phyloP scores from a whole-genome alignment of 805 yeast genomes.

The Wickerhamiella qilinensis region DNA sequence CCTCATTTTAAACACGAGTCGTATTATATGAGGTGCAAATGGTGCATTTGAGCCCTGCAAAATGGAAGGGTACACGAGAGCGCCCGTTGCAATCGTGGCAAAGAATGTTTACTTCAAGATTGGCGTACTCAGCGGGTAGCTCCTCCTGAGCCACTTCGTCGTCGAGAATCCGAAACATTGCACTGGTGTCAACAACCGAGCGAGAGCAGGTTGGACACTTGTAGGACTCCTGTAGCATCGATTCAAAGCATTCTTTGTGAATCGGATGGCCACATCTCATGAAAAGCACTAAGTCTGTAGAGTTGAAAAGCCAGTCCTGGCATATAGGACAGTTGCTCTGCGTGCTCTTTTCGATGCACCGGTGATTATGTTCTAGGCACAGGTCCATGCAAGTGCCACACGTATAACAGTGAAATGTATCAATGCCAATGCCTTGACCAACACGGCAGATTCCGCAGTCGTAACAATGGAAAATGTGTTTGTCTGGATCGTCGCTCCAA shows the following conservation, averaged over 20 bases:
- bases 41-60: constrained; percentile 73
- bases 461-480: constrained; percentile 81
- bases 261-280: constrained; percentile 93
- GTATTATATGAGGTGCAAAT: constrained; percentile 84
- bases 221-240: constrained; percentile 66
- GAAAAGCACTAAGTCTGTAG: constrained; percentile 68
- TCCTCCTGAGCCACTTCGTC: constrained; percentile 63
- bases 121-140: constrained; percentile 62
- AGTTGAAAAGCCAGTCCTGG: constrained; percentile 76
- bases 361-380: constrained; percentile 59
- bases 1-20: no score
- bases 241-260: constrained; percentile 71
- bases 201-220: constrained; percentile 85
- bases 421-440: constrained; percentile 77
- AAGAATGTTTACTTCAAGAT: constrained; percentile 59
- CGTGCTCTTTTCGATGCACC: constrained; percentile 73
- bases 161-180: constrained; percentile 75
- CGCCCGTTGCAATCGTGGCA: constrained; percentile 75
- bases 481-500: constrained; percentile 57
- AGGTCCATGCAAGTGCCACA: constrained; percentile 83
- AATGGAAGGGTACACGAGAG: constrained; percentile 59
- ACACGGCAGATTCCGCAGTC: constrained; percentile 86
- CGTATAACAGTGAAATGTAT: constrained; percentile 78
- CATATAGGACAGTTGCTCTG: constrained; percentile 89
- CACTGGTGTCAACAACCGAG: constrained; percentile 73